Evolutionary conservation across 208 protist genomes (phyloP).

Genomic region (Kentomonas sorsogonicus): DNA sequence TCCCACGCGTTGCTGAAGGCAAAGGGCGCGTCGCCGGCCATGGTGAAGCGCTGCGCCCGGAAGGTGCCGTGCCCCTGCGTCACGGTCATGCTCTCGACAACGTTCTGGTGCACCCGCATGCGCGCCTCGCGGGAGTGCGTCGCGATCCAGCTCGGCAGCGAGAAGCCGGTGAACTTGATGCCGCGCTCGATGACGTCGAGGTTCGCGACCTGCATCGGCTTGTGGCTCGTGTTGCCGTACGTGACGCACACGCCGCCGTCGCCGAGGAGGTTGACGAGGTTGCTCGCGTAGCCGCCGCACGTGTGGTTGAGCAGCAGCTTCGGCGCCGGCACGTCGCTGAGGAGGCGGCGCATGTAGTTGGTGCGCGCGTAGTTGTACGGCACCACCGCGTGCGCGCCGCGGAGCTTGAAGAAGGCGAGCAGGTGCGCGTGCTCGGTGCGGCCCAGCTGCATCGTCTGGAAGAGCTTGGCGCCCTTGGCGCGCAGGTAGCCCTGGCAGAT

Average conservation of each 20-base stretch:
- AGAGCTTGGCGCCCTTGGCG: conserved; percentile 82
- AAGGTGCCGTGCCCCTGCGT: conserved; percentile 85
- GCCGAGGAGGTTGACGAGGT: conserved; percentile 86
- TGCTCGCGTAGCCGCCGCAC: conserved; percentile 87
- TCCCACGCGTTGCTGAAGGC: conserved; percentile 89
- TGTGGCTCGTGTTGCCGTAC: conserved; percentile 94
- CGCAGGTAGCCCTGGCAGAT: conserved; percentile 87
- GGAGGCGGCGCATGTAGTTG: conserved; percentile 88
- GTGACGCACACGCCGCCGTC: conserved; percentile 92
- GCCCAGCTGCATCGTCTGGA: conserved; percentile 87
- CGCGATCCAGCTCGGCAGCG: conserved; percentile 85
- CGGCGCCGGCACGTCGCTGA: conserved; percentile 91
- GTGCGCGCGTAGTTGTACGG: conserved; percentile 83
- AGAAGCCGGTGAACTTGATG: conserved; percentile 91
- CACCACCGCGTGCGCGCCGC: conserved; percentile 78
- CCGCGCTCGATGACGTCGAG: conserved; percentile 89
- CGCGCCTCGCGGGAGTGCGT: conserved; percentile 81
- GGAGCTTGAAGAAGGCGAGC: conserved; percentile 77
- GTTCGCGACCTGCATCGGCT: conserved; percentile 92
- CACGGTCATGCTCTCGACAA: conserved; percentile 88
- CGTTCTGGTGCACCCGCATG: conserved; percentile 85
- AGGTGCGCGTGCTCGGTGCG: conserved; percentile 84
- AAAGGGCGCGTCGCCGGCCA: conserved; percentile 80
- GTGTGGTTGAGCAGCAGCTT: conserved; percentile 94
- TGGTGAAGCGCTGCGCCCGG: conserved; percentile 86